Conservation (phyloP, 305 asterid species). For the Salvia sclarea region DNA sequence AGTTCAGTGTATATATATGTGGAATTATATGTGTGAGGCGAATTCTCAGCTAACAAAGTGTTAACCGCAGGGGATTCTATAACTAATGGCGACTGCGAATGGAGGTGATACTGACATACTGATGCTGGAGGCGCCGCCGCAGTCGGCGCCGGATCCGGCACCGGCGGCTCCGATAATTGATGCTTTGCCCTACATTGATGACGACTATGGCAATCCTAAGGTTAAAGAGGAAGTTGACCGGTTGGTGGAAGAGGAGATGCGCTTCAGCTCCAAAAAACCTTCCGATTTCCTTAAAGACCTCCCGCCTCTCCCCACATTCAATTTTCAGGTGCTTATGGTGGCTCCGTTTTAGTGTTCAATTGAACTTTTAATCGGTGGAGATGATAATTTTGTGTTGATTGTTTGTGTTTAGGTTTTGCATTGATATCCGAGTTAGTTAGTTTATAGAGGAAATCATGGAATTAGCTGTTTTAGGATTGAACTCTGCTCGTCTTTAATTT, state of each 20-base stretch:
- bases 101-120: conserved; percentile 51
- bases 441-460: not conserved
- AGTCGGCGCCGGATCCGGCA: conserved; percentile 32
- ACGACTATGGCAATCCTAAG: conserved; percentile 76
- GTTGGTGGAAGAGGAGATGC: conserved; percentile 92
- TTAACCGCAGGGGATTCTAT: conserved; percentile 17
- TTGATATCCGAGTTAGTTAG: conserved; percentile 1
- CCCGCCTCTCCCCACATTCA: conserved; percentile 66
- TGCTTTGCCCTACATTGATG: conserved; percentile 93
- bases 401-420: conserved; percentile 17
- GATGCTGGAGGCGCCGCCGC: conserved; percentile 92
- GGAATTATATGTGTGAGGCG: conserved; percentile 8
- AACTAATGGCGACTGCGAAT: conserved; percentile 41
- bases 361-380: not conserved
- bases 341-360: conserved; percentile 2
- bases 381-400: not conserved
- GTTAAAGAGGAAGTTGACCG: conserved; percentile 84
- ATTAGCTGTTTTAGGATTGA: not conserved
- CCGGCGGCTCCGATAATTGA: conserved; percentile 62
- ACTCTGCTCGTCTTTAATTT: not conserved
- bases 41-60: not conserved
- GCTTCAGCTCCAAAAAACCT: conserved; percentile 81
- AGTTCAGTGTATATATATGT: not conserved
- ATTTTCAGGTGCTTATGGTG: conserved; percentile 53
- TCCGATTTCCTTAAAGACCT: conserved; percentile 91